Base-by-base conservation (phyloP, 108 stramenopile species). In the Schizochytrium sp. region DNA sequence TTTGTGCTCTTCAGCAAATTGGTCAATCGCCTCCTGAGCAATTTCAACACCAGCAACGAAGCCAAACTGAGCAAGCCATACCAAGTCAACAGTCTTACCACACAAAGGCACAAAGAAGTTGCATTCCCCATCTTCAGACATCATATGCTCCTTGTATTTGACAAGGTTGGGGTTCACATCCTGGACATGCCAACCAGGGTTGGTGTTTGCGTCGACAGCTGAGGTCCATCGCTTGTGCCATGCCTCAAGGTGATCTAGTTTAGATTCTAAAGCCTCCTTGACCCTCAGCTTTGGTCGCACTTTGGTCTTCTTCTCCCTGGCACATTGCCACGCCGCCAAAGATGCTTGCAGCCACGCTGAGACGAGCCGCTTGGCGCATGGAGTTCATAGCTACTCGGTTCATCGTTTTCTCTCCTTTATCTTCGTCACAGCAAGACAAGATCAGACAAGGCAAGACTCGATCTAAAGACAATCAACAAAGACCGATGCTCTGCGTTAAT, bases 61-160 rank as follows among this genome's bases (percentile, higher is more conserved):
- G 47, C 76, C 76, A 42, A 83, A 83, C 76, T 83, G 76, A 10
- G 76, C 76, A 8, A 83, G 53, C 50, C 47, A 83, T 53, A 83
- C 7, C 38, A 83, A 53, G 76, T 83, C 76, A 8, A 49, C n/a
- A 8, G 76, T 83, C 53, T 83, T 83, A 53, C 76, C 76, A 28
- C 76, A 83, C 0, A 83, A 53, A 7, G 76, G 76, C 45, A 83
- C 76, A 53, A 83, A 83, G 3, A 83, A 55, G 50, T 83, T 83
- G 64, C 64, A 44, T 38, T 38, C 42, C 0, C 64, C 64, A 7
- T 69, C 64, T 38, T 44, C 64, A 8, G 64, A 44, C 1, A 69
- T 69, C 10, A 69, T 44, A 8, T 69, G 7, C 1, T 69, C 64
- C 12, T 44, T 1, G 64, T 69, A 69, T 15, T 69, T 69, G 64